These are phyloP conservation scores for Glebionis coronaria DNA, from an alignment of 129 eudicot genomes.

Conservation along the genomic window DNA sequence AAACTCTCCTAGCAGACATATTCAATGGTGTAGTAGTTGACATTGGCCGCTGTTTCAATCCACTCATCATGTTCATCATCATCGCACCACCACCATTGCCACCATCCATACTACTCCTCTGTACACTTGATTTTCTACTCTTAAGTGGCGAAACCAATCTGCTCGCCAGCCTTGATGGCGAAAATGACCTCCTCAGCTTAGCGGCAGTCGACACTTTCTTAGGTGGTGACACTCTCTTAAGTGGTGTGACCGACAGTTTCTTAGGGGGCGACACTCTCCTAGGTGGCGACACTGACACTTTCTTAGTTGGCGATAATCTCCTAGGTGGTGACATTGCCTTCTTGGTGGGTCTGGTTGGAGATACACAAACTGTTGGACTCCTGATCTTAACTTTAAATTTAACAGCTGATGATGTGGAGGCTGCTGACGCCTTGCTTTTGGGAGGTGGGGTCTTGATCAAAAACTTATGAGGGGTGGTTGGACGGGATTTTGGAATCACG, in stretches of 20 bases:
- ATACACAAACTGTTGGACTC: conserved; percentile 46
- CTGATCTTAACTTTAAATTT: conserved; percentile 54
- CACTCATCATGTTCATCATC: conserved; percentile 71
- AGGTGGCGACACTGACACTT: conserved; percentile 26
- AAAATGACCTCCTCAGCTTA: conserved; percentile 73
- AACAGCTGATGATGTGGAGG: conserved; percentile 40
- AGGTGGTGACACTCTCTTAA: conserved; percentile 26
- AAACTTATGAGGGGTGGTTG: conserved; percentile 81
- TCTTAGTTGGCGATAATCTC: conserved; percentile 25
- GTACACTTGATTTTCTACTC: conserved; percentile 44
- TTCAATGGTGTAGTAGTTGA: conserved; percentile 37
- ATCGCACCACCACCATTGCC: conserved; percentile 32
- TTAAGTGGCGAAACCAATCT: conserved; percentile 83
- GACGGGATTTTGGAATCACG: conserved; percentile 40
- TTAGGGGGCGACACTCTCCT: conserved; percentile 25
- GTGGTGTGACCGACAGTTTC: not conserved
- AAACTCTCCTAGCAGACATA: conserved; percentile 44
- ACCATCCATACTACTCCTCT: conserved; percentile 36
- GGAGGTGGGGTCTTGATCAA: conserved; percentile 57
- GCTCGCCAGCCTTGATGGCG: conserved; percentile 83
- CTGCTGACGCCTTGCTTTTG: not conserved
- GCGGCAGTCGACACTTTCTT: conserved; percentile 48
- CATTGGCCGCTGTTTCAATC: conserved; percentile 66
- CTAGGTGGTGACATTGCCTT: conserved; percentile 16
- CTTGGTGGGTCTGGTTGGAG: conserved; percentile 47